phyloP scores from a whole-genome alignment of 163 green algal genomes.

The Scenedesmus sp. region DNA sequence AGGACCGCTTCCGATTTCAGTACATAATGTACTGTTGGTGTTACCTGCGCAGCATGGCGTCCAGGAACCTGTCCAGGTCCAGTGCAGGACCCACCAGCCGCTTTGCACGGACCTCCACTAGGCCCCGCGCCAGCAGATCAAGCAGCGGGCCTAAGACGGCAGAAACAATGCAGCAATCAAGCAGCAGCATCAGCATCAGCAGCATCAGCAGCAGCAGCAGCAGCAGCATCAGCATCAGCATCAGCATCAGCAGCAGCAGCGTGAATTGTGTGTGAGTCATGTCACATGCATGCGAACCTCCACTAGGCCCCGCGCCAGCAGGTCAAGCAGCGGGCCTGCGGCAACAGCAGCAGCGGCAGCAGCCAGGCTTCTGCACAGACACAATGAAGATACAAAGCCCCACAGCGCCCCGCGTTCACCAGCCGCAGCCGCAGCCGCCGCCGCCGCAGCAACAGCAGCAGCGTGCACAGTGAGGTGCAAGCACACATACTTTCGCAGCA shows the following conservation, averaged over 20 bases:
- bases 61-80: slow-evolving; percentile 89
- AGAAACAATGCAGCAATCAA: no score
- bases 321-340: slow-evolving; percentile 87
- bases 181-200: slow-evolving; percentile 14
- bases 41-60: slow-evolving; percentile 84
- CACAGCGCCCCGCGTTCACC: neutral
- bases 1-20: neutral
- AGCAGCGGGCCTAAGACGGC: slow-evolving; percentile 81
- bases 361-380: neutral
- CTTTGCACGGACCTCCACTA: slow-evolving; percentile 84
- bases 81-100: slow-evolving; percentile 82
- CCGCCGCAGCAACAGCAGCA: neutral
- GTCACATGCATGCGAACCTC: slow-evolving; percentile 74
- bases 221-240: neutral
- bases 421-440: neutral
- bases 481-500: neutral
- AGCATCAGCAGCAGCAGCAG: neutral
- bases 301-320: slow-evolving; percentile 82
- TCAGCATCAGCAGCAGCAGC: slow-evolving; percentile 68
- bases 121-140: slow-evolving; percentile 82
- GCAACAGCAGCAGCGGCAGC: neutral
- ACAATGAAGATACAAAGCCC: neutral
- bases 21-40: neutral
- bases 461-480: neutral
- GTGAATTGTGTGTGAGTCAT: neutral